Percentiles rank a stretch among this genome's conserved stretches.
Evolutionary conservation across 129 eudicot genomes (phyloP).

Genomic region (Flaveria sonorensis): DNA sequence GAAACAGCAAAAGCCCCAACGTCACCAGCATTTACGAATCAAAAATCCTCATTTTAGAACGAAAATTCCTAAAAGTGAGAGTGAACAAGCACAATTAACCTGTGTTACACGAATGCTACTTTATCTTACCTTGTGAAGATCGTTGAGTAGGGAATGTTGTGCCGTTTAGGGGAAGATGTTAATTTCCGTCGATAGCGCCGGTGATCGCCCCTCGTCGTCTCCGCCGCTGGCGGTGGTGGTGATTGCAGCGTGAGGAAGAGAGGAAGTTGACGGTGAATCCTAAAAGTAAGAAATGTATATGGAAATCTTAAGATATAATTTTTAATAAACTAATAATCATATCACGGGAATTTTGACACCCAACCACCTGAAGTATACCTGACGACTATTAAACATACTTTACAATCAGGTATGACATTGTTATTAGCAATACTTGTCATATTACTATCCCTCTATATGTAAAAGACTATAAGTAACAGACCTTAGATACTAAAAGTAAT

Average conservation of each 20-base stretch:
- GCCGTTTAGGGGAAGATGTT: background rate
- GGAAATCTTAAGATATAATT: no score
- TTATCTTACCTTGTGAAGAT: conserved; percentile 22
- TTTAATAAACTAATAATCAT: no score
- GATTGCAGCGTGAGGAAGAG: conserved; percentile 12
- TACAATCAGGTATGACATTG: no score
- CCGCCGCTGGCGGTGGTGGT: conserved; percentile 14
- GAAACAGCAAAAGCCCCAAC: background rate
- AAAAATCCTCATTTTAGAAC: background rate
- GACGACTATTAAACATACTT: no score
- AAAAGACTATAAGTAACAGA: no score
- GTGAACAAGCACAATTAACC: conserved; percentile 5
- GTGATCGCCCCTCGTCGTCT: conserved; percentile 16
- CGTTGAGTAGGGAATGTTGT: background rate
- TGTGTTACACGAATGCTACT: background rate
- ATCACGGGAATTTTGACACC: no score
- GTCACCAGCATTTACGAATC: background rate
- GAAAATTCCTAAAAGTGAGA: background rate
- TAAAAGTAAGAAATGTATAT: no score
- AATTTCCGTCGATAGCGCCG: background rate
- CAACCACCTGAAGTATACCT: no score
- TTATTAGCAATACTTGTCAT: no score
- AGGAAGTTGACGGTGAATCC: background rate
- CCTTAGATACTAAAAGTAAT: no score
- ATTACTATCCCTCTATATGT: no score